phyloP scores from a whole-genome alignment of 2,329 filamentous ascomycete species.

The Calonectria crousiana region DNA sequence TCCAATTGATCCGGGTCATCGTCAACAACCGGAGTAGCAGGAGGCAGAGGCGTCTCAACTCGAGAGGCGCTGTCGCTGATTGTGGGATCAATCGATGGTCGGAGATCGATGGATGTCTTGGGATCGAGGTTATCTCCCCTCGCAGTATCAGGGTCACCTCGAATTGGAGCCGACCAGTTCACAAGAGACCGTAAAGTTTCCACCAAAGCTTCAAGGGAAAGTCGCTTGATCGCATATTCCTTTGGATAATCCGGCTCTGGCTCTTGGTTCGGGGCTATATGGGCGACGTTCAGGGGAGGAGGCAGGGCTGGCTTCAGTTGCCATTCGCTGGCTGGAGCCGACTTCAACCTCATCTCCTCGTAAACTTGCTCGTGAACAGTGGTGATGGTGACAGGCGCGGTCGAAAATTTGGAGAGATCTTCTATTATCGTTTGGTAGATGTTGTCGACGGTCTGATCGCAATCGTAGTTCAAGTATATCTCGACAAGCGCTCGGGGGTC shows the following conservation, averaged over 20 bases:
- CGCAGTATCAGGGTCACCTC: constrained; percentile 64
- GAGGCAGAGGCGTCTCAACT: constrained; percentile 67
- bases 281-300: constrained; percentile 85
- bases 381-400: constrained; percentile 80
- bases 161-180: constrained; percentile 82
- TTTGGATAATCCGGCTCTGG: constrained; percentile 80
- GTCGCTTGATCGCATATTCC: constrained; percentile 92
- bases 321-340: constrained; percentile 78
- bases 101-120: constrained; percentile 59
- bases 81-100: constrained; percentile 78
- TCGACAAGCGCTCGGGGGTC: constrained; percentile 93
- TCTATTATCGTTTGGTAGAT: constrained; percentile 97
- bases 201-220: constrained; percentile 88
- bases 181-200: constrained; percentile 91
- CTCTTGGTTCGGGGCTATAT: constrained; percentile 72
- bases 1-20: constrained; percentile 97
- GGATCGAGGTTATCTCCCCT: constrained; percentile 48
- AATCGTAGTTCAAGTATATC: constrained; percentile 98
- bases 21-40: constrained; percentile 78
- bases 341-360: constrained; percentile 79
- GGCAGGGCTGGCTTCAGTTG: constrained; percentile 87
- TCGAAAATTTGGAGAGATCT: constrained; percentile 89
- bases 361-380: constrained; percentile 86
- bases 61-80: constrained; percentile 71
- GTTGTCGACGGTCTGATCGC: constrained; percentile 94